Base-by-base conservation (phyloP, 2,329 filamentous ascomycete genomes). In the Chaetomiaceae sp. region DNA sequence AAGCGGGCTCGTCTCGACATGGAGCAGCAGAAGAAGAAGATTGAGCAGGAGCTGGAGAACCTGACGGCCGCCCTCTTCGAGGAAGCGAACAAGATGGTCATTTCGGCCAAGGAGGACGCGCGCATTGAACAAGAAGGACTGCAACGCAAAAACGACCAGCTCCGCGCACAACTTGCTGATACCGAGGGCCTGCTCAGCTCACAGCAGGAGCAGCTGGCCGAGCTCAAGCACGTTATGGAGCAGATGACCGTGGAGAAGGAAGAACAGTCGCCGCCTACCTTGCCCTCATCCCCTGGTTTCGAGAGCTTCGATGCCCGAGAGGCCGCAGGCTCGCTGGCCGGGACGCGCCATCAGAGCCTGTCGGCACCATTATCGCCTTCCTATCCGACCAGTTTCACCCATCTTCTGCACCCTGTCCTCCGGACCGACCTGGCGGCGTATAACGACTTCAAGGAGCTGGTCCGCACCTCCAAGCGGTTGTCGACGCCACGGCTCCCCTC, bases 61-160 rank as follows among this genome's bases (percentile, higher is more conserved):
- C 68, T 98, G 53, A 97, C 93, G 0, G 83, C 88, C 1, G 89
- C 88, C 22, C 75, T 98, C n/a, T 98, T 98, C 53, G 89, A 97
- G 62, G 91, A 98, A 71, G 93, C 93, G 40, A 97, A 98, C 69
- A 90, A 86, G 74, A 97, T 98, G 91, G 93, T 98, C 42, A 87
- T 91, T 33, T 82, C 81, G 14, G 91, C 91, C 30, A 88, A 95
- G 61, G 88, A 90, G 63, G 88, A 95, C 51, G 89, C 93, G 8
- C 83, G 89, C 51, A 82, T 79, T 53, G 88, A 96, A 57, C 84
- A 88, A 30, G 89, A 96, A 55, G 76, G 78, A 4, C 72, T 90
- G 34, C 83, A 89, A 47, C 86, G 85, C 60, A 88, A 88, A 62
- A 95, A 93, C 59, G 88, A 95, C 47, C 88, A 94, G 65, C 76